Conservation (phyloP, 352 stramenopile genomes). For the Phytophthora crassamura region DNA sequence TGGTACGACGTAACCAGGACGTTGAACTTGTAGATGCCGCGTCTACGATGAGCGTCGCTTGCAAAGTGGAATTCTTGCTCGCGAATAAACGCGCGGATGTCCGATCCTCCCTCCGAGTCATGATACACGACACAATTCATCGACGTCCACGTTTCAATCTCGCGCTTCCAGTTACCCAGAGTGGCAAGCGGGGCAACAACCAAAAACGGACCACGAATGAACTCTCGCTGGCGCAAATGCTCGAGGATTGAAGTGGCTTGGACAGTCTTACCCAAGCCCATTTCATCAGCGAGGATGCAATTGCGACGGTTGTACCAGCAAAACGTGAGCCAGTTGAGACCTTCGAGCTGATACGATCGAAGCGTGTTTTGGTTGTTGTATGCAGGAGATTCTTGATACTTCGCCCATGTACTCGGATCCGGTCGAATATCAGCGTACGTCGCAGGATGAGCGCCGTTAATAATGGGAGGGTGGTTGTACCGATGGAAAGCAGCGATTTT, state of each 20-base stretch:
- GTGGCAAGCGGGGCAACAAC: conserved; percentile 98
- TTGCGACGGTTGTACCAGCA: conserved; percentile 98
- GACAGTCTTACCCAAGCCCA: conserved; percentile 93
- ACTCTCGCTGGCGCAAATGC: conserved; percentile 91
- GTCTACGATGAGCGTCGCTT: conserved; percentile 74
- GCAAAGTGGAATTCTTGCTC: conserved; percentile 98
- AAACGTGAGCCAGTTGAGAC: conserved; percentile 98
- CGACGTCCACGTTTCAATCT: conserved; percentile 99
- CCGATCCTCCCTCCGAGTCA: conserved; percentile 92
- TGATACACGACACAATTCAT: conserved; percentile 99
- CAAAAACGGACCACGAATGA: conserved; percentile 97
- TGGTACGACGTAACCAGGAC: conserved; percentile 99
- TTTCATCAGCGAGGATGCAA: conserved; percentile 91
- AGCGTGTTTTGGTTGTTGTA: conserved; percentile 97
- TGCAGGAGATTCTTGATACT: conserved; percentile 85
- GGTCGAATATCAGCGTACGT: conserved; percentile 85
- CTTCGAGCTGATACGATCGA: conserved; percentile 98
- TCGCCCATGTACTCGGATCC: conserved; percentile 84
- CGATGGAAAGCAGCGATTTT: conserved; percentile 91
- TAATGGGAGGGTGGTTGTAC: conserved; percentile 85
- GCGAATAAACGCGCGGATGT: conserved; percentile 93
- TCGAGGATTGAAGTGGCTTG: conserved; percentile 95
- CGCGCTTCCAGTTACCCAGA: conserved; percentile 98
- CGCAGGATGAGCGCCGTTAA: conserved; percentile 83
- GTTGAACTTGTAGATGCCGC: conserved; percentile 94